Base-by-base conservation (phyloP, 2,329 filamentous ascomycete genomes). In the Exophiala alcalophila region DNA sequence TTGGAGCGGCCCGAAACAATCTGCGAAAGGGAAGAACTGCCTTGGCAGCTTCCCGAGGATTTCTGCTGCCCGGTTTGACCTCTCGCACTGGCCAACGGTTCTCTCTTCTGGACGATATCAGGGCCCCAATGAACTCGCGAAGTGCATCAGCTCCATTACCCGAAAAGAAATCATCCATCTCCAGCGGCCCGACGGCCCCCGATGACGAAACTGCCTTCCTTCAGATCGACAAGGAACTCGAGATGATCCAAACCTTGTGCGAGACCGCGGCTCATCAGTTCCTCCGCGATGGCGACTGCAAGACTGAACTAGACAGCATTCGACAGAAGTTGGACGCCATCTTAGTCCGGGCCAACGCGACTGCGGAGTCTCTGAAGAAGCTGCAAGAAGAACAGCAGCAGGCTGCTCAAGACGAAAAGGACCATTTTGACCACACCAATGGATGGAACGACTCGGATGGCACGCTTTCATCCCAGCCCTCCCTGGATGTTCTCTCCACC, bases 191-290 rank as follows among this genome's bases (percentile, higher is more conserved):
- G 29, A 7, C 35, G 19, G 24, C 38, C 10, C 10, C 46, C 2
- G 33, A 47, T 57, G 67, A 79, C 40, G 79, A 83, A 41, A 71
- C 78, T 41, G 70, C 74, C 1, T 88, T 84, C 59, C 86, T 94
- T 52, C 73, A 78, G 30, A 73, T 89, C 1, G 89, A 95, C 60
- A 85, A 84, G 60, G 77, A 79, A 1, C 71, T 96, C 18, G 89
- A 95, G 60, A 78, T 79, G 51, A 84, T 87, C 4, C 88, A 95
- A 62, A 76, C 76, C 42, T 78, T 89, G 56, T 94, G 86, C 61
- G 90, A 96, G 66, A 81, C 82, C 40, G 90, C 85, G 2, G 90
- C 90, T 0, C 89, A 94, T 59, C 86, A 94, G 58, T 88, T 92
- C 49, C 72, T 96, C n/a, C 80, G 90, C 16, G 84, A 89, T 39